phyloP scores from a whole-genome alignment of 192 early-diverging fungal species.

The Backusella circina region DNA sequence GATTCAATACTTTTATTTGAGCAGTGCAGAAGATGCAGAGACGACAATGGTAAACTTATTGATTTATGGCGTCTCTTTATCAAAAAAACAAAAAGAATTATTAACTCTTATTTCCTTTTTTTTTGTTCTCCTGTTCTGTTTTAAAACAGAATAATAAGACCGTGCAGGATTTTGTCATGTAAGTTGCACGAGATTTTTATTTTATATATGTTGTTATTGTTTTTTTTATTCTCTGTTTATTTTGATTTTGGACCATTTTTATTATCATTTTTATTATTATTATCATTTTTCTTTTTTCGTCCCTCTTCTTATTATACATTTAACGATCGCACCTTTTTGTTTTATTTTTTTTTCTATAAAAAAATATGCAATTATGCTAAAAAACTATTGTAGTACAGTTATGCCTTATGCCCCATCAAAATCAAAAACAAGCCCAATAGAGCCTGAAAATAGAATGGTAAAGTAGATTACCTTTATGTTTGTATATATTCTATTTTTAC shows the following conservation, averaged over 20 bases:
- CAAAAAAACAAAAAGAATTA: too few relatives aligned
- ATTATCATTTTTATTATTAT: not conserved
- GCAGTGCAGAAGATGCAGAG: slow-evolving; percentile 26
- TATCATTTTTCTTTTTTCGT: not conserved
- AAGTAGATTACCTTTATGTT: not conserved
- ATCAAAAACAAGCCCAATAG: not conserved
- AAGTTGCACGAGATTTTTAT: not conserved
- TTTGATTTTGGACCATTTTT: not conserved
- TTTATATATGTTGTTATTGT: not conserved
- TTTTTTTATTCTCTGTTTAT: not conserved
- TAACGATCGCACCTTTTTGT: not conserved
- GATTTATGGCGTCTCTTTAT: not conserved
- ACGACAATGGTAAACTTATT: slow-evolving; percentile 32
- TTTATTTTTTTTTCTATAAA: too few relatives aligned
- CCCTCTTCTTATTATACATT: not conserved
- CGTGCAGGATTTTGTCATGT: slow-evolving; percentile 19
- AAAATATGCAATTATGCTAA: not conserved
- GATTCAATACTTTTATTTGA: slow-evolving; percentile 34
- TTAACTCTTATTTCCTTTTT: not conserved
- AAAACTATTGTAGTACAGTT: slow-evolving; percentile 2
- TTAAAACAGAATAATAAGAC: slow-evolving; percentile 13
- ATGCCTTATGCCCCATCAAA: not conserved
- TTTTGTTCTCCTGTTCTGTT: slow-evolving; percentile 2
- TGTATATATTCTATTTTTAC: not conserved
- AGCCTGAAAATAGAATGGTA: not conserved